Base-by-base conservation (phyloP, 208 protist species). In the Acanthamoeba healyi region DNA sequence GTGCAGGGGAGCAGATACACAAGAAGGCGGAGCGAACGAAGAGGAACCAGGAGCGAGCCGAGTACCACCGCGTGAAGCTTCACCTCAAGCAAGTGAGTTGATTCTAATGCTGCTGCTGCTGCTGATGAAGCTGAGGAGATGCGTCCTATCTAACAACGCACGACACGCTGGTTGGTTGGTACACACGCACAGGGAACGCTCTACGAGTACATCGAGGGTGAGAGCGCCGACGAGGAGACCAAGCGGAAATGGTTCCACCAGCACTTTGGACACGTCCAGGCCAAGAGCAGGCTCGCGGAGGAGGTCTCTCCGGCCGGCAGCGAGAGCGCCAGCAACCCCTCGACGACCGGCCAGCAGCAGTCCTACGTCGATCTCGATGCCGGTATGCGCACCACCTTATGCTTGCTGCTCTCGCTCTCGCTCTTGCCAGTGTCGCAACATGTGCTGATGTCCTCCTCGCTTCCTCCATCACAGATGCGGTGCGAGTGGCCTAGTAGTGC, bases 221-320 rank as follows among this genome's bases (percentile, higher is more conserved):
- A 40, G 38, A 19, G n/a, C 9, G 77, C 77, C 44, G 77, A 86
- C 9, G 77, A 86, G 22, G 77, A 86, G 46, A 86, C 77, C 40
- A 86, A 86, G 77, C 77, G 46, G 46, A 86, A 58, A 36, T 86
- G 77, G 77, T 86, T 86, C 77, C 77, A 58, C 19, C 77, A 86
- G 12, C 77, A 86, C 46, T 86, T 86, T 36, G 77, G 77, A 1
- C 44, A 51, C 15, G 44, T 86, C 44, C 24, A 86, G 46, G 29
- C 40, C 38, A 86, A 86, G 77, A 58, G 44, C 77, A 34, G 77
- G 12, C 4, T 86, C 46, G 77, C 77, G 19, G 77, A 86, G 77
- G 77, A 86, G 38, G 26, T 86, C 46, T 61, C 77, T 0, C 24
- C 32, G 14, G 44, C n/a, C n/a, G n/a, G n/a, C n/a, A n/a, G 4